Evolutionary conservation across 2,329 filamentous ascomycete species (phyloP).

Genomic region (Achaetomium macrosporum): DNA sequence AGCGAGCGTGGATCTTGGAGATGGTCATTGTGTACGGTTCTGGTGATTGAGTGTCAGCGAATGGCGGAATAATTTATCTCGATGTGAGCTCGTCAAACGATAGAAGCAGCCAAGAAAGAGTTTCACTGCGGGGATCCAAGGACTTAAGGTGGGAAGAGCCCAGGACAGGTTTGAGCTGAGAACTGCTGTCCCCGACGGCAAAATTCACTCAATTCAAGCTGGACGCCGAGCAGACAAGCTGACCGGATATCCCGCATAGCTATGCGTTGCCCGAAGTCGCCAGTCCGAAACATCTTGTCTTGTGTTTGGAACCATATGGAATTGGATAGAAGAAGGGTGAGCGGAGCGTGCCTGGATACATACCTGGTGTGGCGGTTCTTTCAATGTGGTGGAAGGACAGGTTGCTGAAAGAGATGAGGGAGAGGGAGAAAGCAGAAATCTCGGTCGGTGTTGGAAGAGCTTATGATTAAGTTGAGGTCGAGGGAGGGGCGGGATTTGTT

Average conservation of each 20-base stretch:
- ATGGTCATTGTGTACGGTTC: slow-evolving; percentile 66
- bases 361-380: slow-evolving; percentile 16
- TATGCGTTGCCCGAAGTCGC: slow-evolving; percentile 6
- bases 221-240: background rate
- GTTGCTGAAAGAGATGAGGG: slow-evolving; percentile 5
- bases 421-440: slow-evolving; percentile 14
- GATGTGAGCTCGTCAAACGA: background rate
- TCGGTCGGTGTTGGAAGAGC: slow-evolving; percentile 14
- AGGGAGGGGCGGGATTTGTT: slow-evolving; percentile 22
- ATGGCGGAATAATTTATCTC: background rate
- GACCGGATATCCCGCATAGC: slow-evolving; percentile 18
- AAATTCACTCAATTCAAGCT: slow-evolving; percentile 21
- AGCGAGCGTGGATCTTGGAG: slow-evolving; percentile 84
- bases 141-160: background rate
- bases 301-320: background rate
- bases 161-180: background rate
- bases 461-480: slow-evolving; percentile 16
- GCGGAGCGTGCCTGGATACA: slow-evolving; percentile 1
- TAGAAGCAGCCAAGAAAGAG: background rate
- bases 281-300: background rate
- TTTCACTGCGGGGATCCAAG: background rate
- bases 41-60: slow-evolving; percentile 8
- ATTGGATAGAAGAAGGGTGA: background rate
- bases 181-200: background rate
- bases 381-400: slow-evolving; percentile 4